These are phyloP conservation scores for Lepidium didymum DNA, from an alignment of 345 rosid species.

Conservation along the genomic window DNA sequence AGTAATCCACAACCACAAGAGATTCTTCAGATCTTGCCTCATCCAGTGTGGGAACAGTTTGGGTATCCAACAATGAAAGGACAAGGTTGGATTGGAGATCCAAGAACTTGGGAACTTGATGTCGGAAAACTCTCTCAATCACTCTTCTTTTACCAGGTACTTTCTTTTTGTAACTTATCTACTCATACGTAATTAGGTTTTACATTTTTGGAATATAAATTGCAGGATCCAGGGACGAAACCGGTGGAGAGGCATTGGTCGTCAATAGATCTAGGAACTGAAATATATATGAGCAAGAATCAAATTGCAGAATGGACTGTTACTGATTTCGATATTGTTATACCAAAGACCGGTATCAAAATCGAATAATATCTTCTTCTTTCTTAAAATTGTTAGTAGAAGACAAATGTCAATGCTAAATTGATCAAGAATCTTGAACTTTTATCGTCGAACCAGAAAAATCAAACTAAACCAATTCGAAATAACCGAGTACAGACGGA, in stretches of 20 bases:
- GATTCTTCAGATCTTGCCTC: slow-evolving; percentile 44
- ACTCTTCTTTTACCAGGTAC: slow-evolving; percentile 41
- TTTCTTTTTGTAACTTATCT: not conserved
- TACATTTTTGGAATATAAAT: not conserved
- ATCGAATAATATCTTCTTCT: not conserved
- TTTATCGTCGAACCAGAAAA: not conserved
- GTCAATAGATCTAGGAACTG: slow-evolving; percentile 46
- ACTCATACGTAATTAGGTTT: not conserved
- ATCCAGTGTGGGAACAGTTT: slow-evolving; percentile 41
- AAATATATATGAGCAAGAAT: slow-evolving; percentile 36
- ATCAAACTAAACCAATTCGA: not conserved
- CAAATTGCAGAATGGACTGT: slow-evolving; percentile 43
- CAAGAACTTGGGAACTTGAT: slow-evolving; percentile 46
- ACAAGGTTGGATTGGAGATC: slow-evolving; percentile 47
- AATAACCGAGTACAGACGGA: not conserved
- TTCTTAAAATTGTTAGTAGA: not conserved
- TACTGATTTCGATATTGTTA: slow-evolving; percentile 34
- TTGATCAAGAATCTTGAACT: not conserved
- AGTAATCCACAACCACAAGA: slow-evolving; percentile 56
- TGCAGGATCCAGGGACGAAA: slow-evolving; percentile 37
- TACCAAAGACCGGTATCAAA: slow-evolving; percentile 13
- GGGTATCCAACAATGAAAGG: slow-evolving; percentile 45
- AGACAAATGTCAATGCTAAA: not conserved
- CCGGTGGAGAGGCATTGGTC: slow-evolving; percentile 40
- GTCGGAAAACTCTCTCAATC: slow-evolving; percentile 44